A percentile compares a stretch with the other conserved stretches of the same genome.
Conservation (phyloP, 768 basidiomycete genomes). For the Naganishia vishniacii region DNA sequence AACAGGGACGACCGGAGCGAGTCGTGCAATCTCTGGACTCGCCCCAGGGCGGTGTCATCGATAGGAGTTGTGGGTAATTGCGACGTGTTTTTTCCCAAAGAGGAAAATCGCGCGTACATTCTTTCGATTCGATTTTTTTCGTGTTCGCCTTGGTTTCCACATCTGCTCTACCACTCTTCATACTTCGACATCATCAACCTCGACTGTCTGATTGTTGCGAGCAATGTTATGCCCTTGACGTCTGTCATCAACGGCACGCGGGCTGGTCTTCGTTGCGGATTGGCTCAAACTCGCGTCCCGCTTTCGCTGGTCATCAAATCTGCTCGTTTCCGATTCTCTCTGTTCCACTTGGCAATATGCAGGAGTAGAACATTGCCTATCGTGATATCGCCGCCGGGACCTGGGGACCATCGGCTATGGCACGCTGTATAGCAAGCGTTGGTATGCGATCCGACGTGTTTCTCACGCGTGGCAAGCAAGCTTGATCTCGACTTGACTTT, state of each 20-base stretch:
- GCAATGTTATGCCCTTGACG: too few species aligned
- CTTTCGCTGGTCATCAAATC: slow-evolving; percentile 10
- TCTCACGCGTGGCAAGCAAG: slow-evolving; percentile 4
- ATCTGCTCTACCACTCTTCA: neutral
- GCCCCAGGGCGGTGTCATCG: slow-evolving; percentile 1
- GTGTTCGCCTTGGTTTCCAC: neutral
- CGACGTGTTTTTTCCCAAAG: slow-evolving; percentile 17
- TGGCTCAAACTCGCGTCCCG: slow-evolving; percentile 6
- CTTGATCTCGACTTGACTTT: neutral
- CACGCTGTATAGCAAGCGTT: neutral
- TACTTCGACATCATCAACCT: neutral
- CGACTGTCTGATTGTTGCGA: neutral
- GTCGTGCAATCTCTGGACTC: slow-evolving; percentile 4
- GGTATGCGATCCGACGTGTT: neutral
- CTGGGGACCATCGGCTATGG: too few species aligned
- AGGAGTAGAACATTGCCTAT: too few species aligned
- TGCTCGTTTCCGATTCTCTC: too few species aligned
- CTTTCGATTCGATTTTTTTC: slow-evolving; percentile 17
- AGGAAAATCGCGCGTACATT: slow-evolving; percentile 24
- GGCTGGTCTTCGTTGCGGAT: slow-evolving; percentile 3
- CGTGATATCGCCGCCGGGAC: too few species aligned
- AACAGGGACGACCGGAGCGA: too few species aligned
- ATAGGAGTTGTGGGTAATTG: slow-evolving; percentile 15
- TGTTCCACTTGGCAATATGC: too few species aligned
- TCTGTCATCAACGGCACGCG: neutral